These are phyloP conservation scores for Yarrowia sp. DNA, from an alignment of 805 yeast genomes.

Conservation along the genomic window DNA sequence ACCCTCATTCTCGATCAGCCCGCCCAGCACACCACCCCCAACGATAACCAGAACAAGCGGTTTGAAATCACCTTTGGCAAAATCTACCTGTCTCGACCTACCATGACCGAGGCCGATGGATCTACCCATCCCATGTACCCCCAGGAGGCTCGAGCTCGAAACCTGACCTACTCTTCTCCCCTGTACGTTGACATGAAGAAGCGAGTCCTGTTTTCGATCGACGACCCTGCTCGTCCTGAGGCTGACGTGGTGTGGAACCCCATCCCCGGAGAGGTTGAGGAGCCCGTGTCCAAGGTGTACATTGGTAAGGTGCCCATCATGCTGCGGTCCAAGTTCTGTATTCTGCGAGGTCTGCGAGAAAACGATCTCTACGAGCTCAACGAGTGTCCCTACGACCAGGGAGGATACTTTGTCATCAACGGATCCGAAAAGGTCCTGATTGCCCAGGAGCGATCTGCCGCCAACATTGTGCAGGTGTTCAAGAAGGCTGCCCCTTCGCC, in stretches of 20 bases:
- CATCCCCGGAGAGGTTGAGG: conserved; percentile 66
- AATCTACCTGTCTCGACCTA: conserved; percentile 93
- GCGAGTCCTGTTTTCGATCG: conserved; percentile 82
- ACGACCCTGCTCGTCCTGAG: conserved; percentile 56
- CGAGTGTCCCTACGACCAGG: conserved; percentile 99
- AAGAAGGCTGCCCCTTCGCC: conserved; percentile 98
- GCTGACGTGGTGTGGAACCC: conserved; percentile 60
- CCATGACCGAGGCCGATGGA: conserved; percentile 99
- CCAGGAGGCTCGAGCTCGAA: conserved; percentile 96
- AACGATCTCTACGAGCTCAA: conserved; percentile 93
- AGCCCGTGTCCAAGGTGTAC: conserved; percentile 78
- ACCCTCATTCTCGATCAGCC: conserved; percentile 95
- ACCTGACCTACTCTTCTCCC: conserved; percentile 95
- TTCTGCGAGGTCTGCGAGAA: conserved; percentile 86
- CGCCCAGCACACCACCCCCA: conserved; percentile 93
- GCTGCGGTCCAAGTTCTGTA: conserved; percentile 96
- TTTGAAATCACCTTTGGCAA: conserved; percentile 98
- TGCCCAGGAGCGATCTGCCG: conserved; percentile 99
- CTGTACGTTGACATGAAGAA: conserved; percentile 95
- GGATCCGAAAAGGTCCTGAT: conserved; percentile 98
- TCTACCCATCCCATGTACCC: conserved; percentile 99
- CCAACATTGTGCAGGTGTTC: conserved; percentile 97
- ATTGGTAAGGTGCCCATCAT: conserved; percentile 98
- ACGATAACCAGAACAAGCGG: conserved; percentile 87
- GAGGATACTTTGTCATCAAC: conserved; percentile 97